A percentile compares a stretch with the other conserved stretches of the same genome.
These are phyloP conservation scores for Trichoderma brevicompactum DNA, from an alignment of 2,329 filamentous ascomycete species.

Conservation along the genomic window DNA sequence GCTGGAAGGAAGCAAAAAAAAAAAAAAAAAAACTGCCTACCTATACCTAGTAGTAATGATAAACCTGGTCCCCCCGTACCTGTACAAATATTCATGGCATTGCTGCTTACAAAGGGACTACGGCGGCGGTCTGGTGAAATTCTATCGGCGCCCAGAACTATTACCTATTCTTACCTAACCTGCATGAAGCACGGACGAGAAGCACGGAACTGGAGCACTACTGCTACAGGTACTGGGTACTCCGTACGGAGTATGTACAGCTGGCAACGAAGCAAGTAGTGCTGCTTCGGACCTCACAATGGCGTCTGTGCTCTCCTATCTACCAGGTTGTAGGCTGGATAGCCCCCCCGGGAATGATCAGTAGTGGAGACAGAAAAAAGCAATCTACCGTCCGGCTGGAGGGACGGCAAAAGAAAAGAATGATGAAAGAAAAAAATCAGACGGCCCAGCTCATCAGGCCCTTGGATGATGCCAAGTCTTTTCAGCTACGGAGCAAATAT, in stretches of 20 bases:
- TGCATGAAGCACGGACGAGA: background rate
- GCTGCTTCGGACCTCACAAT: background rate
- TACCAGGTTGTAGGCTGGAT: background rate
- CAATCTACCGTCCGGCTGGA: background rate
- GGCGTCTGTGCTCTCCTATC: background rate
- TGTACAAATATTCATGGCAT: too few species aligned
- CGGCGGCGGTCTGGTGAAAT: background rate
- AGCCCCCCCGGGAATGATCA: background rate
- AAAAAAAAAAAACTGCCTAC: too few species aligned
- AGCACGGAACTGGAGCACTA: background rate
- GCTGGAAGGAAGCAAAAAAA: too few species aligned
- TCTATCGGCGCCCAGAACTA: constrained; percentile 9
- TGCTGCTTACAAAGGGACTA: background rate
- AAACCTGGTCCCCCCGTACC: too few species aligned
- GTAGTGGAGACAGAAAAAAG: background rate
- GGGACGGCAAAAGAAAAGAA: background rate
- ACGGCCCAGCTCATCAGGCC: background rate
- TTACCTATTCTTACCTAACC: background rate
- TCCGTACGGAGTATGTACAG: background rate
- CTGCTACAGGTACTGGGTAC: background rate
- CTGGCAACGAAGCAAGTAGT: background rate
- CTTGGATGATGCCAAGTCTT: background rate
- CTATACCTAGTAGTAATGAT: too few species aligned
- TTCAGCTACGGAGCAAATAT: constrained; percentile 8
- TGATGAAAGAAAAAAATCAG: background rate